Percentiles rank a stretch among this genome's conserved stretches.
Evolutionary conservation across 805 yeast genomes (phyloP).

Genomic region (Candida hispaniensis): DNA sequence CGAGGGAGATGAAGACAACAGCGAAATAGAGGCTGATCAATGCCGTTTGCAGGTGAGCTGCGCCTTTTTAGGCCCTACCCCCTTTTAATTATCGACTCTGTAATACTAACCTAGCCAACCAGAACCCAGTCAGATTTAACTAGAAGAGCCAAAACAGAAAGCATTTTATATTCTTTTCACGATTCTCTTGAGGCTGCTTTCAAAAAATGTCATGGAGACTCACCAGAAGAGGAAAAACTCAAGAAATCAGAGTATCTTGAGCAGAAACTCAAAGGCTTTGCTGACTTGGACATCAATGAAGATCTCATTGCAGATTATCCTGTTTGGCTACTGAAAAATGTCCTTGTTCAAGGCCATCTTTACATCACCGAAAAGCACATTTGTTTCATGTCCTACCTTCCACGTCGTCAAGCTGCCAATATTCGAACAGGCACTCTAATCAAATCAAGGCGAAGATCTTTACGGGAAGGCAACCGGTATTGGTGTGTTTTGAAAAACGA

Average conservation of each 20-base stretch:
- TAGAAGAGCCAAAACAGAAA: constrained; percentile 11
- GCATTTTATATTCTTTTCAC: constrained; percentile 13
- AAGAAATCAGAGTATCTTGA: constrained; percentile 13
- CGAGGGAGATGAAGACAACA: too few relatives aligned
- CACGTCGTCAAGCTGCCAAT: constrained; percentile 38
- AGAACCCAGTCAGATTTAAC: constrained; percentile 9
- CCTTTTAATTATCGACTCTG: too few relatives aligned
- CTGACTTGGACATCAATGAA: constrained; percentile 15
- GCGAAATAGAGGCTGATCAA: too few relatives aligned
- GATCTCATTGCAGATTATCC: constrained; percentile 37
- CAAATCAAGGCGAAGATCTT: constrained; percentile 27
- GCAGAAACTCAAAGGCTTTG: constrained; percentile 15
- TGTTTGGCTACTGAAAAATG: constrained; percentile 75
- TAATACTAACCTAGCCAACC: constrained; percentile 13
- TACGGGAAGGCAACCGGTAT: constrained; percentile 37
- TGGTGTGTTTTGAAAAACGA: constrained; percentile 75
- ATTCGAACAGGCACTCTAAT: constrained; percentile 43
- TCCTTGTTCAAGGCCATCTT: constrained; percentile 75
- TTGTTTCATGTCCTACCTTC: constrained; percentile 70
- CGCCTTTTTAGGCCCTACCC: too few relatives aligned
- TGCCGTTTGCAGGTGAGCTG: too few relatives aligned
- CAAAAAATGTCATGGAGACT: constrained; percentile 14
- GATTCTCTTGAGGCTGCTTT: constrained; percentile 14
- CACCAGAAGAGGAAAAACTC: constrained; percentile 7
- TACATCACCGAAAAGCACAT: constrained; percentile 56